phyloP scores from a whole-genome alignment of 2,329 filamentous ascomycete species.

The Botrytis paeoniae region DNA sequence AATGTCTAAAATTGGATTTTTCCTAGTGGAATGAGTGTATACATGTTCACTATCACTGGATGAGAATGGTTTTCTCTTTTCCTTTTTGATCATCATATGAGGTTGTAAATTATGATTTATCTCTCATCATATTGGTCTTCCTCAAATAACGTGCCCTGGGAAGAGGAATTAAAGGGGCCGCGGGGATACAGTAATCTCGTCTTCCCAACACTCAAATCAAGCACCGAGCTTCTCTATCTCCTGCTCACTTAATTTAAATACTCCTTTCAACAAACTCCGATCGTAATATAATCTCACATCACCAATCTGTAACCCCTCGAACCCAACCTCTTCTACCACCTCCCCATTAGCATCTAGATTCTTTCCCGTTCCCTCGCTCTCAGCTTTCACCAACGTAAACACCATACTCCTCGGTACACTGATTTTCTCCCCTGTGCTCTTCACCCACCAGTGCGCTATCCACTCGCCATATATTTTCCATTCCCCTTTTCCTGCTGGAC shows the following conservation, averaged over 20 bases:
- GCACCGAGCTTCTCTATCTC: slow-evolving; percentile 19
- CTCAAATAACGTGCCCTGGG: not conserved
- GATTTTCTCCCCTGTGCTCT: slow-evolving; percentile 5
- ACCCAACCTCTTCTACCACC: slow-evolving; percentile 13
- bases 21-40: not conserved
- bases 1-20: not conserved
- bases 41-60: not conserved
- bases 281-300: slow-evolving; percentile 24
- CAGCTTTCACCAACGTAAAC: slow-evolving; percentile 18
- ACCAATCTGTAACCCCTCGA: slow-evolving; percentile 22
- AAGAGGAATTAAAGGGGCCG: not conserved
- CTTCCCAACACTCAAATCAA: not conserved
- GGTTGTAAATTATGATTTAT: not conserved
- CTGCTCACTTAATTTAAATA: slow-evolving; percentile 18
- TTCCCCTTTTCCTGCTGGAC: not conserved
- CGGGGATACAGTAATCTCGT: not conserved
- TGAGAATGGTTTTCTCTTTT: not conserved
- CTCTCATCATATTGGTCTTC: not conserved
- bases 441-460: slow-evolving; percentile 21
- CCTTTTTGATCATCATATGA: not conserved
- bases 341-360: not conserved
- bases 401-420: slow-evolving; percentile 21
- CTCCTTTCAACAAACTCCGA: slow-evolving; percentile 17
- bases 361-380: slow-evolving; percentile 10
- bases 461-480: slow-evolving; percentile 20